A percentile compares a stretch with the other conserved stretches of the same genome.
Evolutionary conservation across 73 alveolate genomes (phyloP).

Genomic region (Paramecium tetraurelia): DNA sequence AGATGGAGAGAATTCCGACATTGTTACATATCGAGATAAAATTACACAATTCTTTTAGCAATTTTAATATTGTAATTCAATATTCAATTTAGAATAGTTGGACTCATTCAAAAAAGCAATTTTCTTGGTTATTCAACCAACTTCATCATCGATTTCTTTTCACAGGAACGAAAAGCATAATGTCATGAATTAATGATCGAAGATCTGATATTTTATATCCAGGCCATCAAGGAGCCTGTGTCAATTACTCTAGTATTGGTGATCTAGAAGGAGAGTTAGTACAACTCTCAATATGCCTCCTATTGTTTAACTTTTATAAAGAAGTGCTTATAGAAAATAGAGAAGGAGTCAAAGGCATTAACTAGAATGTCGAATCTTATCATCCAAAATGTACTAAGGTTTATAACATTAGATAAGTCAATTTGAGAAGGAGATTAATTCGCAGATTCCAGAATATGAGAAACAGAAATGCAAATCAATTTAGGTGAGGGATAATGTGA

Average conservation of each 20-base stretch:
- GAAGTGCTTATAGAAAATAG: not conserved
- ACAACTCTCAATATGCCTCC: not conserved
- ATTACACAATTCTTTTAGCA: not conserved
- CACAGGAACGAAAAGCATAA: not conserved
- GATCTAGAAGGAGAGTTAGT: not conserved
- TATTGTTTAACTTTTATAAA: not conserved
- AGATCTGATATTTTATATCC: not conserved
- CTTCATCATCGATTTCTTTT: not conserved
- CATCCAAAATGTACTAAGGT: not conserved
- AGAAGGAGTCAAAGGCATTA: not conserved
- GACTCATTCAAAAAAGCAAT: not conserved
- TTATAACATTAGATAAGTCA: not conserved
- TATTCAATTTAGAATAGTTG: not conserved
- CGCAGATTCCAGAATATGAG: not conserved
- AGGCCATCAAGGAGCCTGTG: not conserved
- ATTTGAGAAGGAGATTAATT: not conserved
- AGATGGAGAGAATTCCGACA: slow-evolving; percentile 7
- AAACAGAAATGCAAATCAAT: not conserved
- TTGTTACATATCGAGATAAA: not conserved
- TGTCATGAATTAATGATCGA: not conserved
- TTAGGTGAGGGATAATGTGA: not conserved
- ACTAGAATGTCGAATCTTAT: not conserved
- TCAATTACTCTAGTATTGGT: not conserved
- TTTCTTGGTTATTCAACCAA: not conserved
- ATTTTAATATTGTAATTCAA: not conserved